A percentile compares a stretch with the other conserved stretches of the same genome.
These are phyloP conservation scores for Trametes maxima DNA, from an alignment of 768 basidiomycete species.

Conservation along the genomic window DNA sequence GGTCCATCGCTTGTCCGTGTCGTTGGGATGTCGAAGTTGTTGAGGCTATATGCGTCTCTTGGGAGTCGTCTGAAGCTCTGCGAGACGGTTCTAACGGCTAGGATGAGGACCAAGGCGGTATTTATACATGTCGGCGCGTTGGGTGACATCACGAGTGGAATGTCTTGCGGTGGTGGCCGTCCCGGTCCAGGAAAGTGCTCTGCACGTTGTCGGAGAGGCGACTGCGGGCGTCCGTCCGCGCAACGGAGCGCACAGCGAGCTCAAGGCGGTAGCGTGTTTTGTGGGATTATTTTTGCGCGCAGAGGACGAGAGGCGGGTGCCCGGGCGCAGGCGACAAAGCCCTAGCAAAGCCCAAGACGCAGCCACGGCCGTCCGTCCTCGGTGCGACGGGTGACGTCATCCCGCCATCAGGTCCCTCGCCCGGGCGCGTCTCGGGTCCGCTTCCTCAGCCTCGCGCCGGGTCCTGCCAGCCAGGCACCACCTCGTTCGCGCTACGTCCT, in stretches of 20 bases:
- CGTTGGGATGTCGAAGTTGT: background rate
- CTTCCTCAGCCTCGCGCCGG: no score
- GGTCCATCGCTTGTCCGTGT: constrained; percentile 40
- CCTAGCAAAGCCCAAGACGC: background rate
- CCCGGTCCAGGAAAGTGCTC: no score
- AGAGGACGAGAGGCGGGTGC: background rate
- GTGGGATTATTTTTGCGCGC: background rate
- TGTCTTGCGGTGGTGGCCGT: background rate
- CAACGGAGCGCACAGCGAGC: background rate
- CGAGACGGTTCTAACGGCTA: background rate
- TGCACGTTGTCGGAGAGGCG: background rate
- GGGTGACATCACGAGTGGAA: constrained; percentile 23
- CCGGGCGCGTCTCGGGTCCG: constrained; percentile 7
- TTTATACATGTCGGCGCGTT: background rate
- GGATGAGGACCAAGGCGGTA: background rate
- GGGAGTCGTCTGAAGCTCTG: background rate
- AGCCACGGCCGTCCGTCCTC: constrained; percentile 7
- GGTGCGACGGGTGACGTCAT: constrained; percentile 21
- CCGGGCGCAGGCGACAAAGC: background rate
- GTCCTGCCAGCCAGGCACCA: no score
- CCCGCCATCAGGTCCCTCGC: background rate
- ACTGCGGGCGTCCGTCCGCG: background rate
- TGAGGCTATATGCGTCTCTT: background rate
- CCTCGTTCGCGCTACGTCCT: no score
- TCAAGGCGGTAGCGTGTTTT: background rate